A percentile compares a stretch with the other conserved stretches of the same genome.
phyloP scores from a whole-genome alignment of 495 filamentous ascomycete genomes.

The Tuber magnatum region DNA sequence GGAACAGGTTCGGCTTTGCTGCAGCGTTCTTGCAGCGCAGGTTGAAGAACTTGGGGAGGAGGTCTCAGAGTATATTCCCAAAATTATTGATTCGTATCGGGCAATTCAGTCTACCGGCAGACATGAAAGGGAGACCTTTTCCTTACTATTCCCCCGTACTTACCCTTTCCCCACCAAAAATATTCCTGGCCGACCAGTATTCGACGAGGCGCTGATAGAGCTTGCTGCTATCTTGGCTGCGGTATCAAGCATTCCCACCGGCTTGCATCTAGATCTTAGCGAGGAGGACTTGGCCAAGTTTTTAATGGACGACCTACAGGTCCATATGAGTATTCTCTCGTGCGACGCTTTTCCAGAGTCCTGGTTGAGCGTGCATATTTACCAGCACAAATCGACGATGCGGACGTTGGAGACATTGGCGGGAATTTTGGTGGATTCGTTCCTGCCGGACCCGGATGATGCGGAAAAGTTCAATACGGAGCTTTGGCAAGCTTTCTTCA shows the following conservation, averaged over 20 bases:
- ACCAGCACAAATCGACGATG: slow-evolving; percentile 87
- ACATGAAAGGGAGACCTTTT: slow-evolving; percentile 62
- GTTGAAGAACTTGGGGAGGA: slow-evolving; percentile 69
- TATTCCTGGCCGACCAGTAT: slow-evolving; percentile 54
- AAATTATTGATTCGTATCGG: slow-evolving; percentile 82
- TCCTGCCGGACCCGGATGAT: slow-evolving; percentile 80
- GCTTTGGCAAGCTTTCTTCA: slow-evolving; percentile 89
- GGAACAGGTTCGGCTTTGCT: slow-evolving; percentile 86
- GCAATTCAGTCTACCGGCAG: slow-evolving; percentile 59
- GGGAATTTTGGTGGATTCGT: slow-evolving; percentile 64
- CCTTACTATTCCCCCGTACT: slow-evolving; percentile 76
- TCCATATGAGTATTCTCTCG: slow-evolving; percentile 79
- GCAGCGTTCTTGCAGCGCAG: slow-evolving; percentile 80
- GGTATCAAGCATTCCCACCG: slow-evolving; percentile 61
- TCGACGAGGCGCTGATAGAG: slow-evolving; percentile 87
- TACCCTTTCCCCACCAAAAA: slow-evolving; percentile 80
- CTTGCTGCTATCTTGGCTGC: slow-evolving; percentile 80
- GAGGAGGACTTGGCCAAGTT: slow-evolving; percentile 69
- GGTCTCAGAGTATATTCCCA: slow-evolving; percentile 78
- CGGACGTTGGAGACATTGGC: slow-evolving; percentile 78
- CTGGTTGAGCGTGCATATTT: slow-evolving; percentile 92
- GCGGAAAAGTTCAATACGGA: slow-evolving; percentile 89
- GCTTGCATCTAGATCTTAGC: slow-evolving; percentile 61
- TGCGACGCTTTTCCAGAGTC: slow-evolving; percentile 81
- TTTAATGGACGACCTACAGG: slow-evolving; percentile 65